These are phyloP conservation scores for Magnusiomyces tetraspermus DNA, from an alignment of 1,139 yeast genomes.

Conservation along the genomic window DNA sequence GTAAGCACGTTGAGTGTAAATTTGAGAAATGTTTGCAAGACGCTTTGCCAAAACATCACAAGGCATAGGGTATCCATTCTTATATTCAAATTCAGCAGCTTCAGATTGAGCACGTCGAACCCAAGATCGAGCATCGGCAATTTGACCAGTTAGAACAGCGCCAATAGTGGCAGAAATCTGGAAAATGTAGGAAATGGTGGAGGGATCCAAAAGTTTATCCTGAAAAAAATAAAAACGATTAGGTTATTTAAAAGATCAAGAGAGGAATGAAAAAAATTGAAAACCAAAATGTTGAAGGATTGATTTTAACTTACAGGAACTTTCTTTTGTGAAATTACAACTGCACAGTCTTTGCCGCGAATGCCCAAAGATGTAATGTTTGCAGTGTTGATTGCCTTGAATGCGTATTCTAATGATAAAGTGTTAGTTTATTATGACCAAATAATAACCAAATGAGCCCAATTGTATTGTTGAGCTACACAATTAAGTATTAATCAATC, in stretches of 20 bases:
- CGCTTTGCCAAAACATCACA: slow-evolving; percentile 88
- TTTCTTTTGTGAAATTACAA: slow-evolving; percentile 85
- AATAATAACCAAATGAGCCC: not conserved
- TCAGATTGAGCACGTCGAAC: slow-evolving; percentile 86
- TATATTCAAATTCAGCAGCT: slow-evolving; percentile 89
- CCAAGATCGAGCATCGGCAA: slow-evolving; percentile 90
- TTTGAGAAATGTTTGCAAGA: slow-evolving; percentile 90
- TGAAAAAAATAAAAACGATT: not conserved
- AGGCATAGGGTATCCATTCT: slow-evolving; percentile 95
- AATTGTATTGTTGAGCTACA: no score
- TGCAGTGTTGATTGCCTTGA: slow-evolving; percentile 90
- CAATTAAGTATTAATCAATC: no score
- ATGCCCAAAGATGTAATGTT: slow-evolving; percentile 84
- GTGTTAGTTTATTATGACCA: not conserved
- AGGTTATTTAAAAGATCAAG: slow-evolving; percentile 5
- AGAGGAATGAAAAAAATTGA: not conserved
- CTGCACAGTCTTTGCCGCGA: slow-evolving; percentile 83
- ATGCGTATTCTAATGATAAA: slow-evolving; percentile 56
- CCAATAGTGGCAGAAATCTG: slow-evolving; percentile 76
- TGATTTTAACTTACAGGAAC: slow-evolving; percentile 46
- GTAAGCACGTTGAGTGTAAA: slow-evolving; percentile 96
- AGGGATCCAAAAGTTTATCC: slow-evolving; percentile 81
- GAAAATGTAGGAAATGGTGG: slow-evolving; percentile 77
- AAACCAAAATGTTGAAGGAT: no score
- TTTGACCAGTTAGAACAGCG: slow-evolving; percentile 89